These are phyloP conservation scores for Papiliotrema nemorosa DNA, from an alignment of 1,284 basidiomycete species.

Conservation along the genomic window DNA sequence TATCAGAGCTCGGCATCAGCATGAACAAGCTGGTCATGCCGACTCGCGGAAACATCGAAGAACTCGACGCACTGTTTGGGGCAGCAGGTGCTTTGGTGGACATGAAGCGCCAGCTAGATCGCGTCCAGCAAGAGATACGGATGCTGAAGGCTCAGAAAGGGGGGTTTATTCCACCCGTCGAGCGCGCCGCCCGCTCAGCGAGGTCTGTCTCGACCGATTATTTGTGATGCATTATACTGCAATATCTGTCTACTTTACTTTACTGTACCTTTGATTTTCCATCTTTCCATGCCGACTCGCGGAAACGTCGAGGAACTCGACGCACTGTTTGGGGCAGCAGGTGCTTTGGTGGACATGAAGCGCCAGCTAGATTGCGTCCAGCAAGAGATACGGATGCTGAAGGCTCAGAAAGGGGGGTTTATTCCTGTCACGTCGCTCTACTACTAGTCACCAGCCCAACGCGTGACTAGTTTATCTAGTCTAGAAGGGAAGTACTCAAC, in stretches of 20 bases:
- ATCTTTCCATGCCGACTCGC: constrained; percentile 88
- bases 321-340: constrained; percentile 65
- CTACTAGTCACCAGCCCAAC: no score
- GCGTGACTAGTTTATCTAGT: no score
- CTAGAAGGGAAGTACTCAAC: no score
- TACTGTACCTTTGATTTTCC: no score
- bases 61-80: constrained; percentile 68
- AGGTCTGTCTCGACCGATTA: constrained; percentile 38
- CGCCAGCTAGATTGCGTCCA: constrained; percentile 79
- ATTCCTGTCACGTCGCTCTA: no score
- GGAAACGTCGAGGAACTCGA: constrained; percentile 72
- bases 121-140: constrained; percentile 75
- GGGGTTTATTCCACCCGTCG: constrained; percentile 36
- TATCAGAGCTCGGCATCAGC: constrained; percentile 72
- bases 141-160: constrained; percentile 65
- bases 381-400: constrained; percentile 70
- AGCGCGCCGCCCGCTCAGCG: no score
- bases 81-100: constrained; percentile 72
- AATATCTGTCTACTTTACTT: no score
- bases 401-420: constrained; percentile 59
- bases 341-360: constrained; percentile 76
- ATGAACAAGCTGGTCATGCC: constrained; percentile 82
- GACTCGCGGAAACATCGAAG: constrained; percentile 69
- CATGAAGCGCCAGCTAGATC: constrained; percentile 80
- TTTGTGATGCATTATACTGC: no score